Percentiles rank a stretch among this genome's conserved stretches.
Evolutionary conservation across 495 filamentous ascomycete species (phyloP).

Genomic region (Copromyces sp.): DNA sequence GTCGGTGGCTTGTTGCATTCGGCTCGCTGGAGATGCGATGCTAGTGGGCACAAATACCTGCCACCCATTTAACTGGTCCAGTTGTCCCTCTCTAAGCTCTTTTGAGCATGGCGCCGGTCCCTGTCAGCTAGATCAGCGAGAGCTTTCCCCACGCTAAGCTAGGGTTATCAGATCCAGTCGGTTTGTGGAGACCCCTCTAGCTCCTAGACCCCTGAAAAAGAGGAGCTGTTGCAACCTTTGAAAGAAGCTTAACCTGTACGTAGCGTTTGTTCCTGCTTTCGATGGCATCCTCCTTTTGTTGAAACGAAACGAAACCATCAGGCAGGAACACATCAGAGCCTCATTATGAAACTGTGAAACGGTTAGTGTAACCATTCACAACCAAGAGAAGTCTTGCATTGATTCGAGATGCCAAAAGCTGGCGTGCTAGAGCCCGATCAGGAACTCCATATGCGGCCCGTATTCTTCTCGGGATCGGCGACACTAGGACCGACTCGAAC

Average conservation of each 20-base stretch:
- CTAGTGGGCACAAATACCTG: conserved; percentile 5
- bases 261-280: neutral
- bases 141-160: neutral
- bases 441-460: neutral
- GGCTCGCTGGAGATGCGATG: neutral
- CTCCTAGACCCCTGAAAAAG: neutral
- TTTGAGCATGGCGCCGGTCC: neutral
- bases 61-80: conserved; percentile 20
- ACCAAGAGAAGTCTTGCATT: neutral
- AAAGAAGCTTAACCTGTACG: neutral
- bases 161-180: neutral
- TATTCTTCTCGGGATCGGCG: neutral
- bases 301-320: neutral
- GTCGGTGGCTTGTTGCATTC: conserved; percentile 6
- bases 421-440: neutral
- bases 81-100: conserved; percentile 3
- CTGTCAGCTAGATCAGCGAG: neutral
- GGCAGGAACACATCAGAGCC: neutral
- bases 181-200: neutral
- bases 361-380: neutral
- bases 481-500: neutral
- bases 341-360: neutral
- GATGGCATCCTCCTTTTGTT: neutral
- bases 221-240: neutral
- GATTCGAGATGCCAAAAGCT: neutral